Percentiles rank a stretch among this genome's conserved stretches.
These are phyloP conservation scores for Penicillium dipodomyicola DNA, from an alignment of 495 filamentous ascomycete genomes.

Conservation along the genomic window DNA sequence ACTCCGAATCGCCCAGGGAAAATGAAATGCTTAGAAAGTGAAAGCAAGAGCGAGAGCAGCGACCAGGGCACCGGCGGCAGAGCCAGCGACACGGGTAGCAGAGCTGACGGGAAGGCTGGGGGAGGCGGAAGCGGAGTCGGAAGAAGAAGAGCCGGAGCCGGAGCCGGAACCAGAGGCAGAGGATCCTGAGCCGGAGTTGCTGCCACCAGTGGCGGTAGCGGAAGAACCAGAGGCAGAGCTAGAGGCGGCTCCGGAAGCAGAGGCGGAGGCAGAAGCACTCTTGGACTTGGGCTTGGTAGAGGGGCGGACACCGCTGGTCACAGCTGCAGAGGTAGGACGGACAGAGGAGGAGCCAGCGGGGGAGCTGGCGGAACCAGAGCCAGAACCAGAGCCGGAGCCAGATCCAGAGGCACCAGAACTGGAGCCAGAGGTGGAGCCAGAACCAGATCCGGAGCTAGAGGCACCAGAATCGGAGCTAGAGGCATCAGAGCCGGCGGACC, in stretches of 20 bases:
- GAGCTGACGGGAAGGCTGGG: conserved; percentile 17
- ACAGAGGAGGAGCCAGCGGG: conserved; percentile 14
- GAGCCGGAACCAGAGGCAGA: conserved; percentile 21
- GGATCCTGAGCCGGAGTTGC: conserved; percentile 14
- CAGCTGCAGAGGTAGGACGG: conserved; percentile 4
- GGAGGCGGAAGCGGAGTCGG: conserved; percentile 13
- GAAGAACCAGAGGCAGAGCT: conserved; percentile 1
- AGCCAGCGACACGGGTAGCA: conserved; percentile 33
- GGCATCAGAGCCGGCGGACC: conserved; percentile 19
- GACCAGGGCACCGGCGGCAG: conserved; percentile 31
- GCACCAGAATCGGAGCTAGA: conserved; percentile 17
- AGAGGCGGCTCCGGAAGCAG: conserved; percentile 6
- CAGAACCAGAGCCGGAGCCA: conserved; percentile 16
- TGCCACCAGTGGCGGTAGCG: conserved; percentile 5
- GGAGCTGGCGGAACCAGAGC: conserved; percentile 12
- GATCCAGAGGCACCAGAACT: too few relatives aligned
- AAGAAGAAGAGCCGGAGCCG: conserved; percentile 10
- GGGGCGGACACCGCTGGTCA: conserved; percentile 15
- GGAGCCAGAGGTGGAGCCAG: conserved; percentile 1
- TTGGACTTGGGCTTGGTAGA: conserved; percentile 17
- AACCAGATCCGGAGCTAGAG: conserved; percentile 9
- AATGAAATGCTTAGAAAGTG: conserved; percentile 30
- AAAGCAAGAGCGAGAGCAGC: conserved; percentile 32
- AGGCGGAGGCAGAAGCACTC: conserved; percentile 10
- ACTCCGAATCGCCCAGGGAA: conserved; percentile 18